Percentiles rank a stretch among this genome's conserved stretches.
These are phyloP conservation scores for Gentiana macrophylla DNA, from an alignment of 257 asterid genomes.

Conservation along the genomic window DNA sequence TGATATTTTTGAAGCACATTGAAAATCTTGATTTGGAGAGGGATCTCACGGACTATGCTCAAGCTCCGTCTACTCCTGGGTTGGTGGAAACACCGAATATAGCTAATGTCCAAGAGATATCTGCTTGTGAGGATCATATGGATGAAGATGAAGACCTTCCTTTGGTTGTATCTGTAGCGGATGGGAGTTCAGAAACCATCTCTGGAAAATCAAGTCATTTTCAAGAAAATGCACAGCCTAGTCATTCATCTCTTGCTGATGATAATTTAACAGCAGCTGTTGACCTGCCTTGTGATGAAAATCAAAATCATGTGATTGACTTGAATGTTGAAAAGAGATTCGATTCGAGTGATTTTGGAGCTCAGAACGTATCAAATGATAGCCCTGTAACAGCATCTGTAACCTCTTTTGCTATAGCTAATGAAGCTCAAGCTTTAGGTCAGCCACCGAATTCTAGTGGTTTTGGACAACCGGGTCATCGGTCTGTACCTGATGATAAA, in stretches of 20 bases:
- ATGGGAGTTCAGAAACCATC: constrained; percentile 19
- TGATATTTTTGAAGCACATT: constrained; percentile 25
- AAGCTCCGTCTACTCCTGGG: constrained; percentile 95
- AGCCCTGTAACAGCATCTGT: constrained; percentile 24
- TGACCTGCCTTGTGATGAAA: constrained; percentile 18
- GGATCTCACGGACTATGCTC: constrained; percentile 64
- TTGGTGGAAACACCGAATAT: constrained; percentile 69
- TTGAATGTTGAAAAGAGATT: constrained; percentile 24
- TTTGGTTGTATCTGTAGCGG: constrained; percentile 29
- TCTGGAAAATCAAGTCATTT: constrained; percentile 16
- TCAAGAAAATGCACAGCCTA: constrained; percentile 26
- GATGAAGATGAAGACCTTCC: constrained; percentile 52
- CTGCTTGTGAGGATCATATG: constrained; percentile 72
- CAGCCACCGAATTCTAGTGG: constrained; percentile 11
- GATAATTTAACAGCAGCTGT: constrained; percentile 29
- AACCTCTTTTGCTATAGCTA: constrained; percentile 18
- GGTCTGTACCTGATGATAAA: constrained; percentile 23
- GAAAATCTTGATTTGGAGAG: constrained; percentile 35
- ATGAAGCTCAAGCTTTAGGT: constrained; percentile 19
- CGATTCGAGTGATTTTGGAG: constrained; percentile 15
- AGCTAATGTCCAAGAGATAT: constrained; percentile 67
- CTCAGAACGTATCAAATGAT: constrained; percentile 17
- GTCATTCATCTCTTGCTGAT: constrained; percentile 23
- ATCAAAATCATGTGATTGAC: constrained; percentile 29
- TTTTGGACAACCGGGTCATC: background rate